Conservation (phyloP, 1,139 yeast species). For the Geotrichum restrictum region DNA sequence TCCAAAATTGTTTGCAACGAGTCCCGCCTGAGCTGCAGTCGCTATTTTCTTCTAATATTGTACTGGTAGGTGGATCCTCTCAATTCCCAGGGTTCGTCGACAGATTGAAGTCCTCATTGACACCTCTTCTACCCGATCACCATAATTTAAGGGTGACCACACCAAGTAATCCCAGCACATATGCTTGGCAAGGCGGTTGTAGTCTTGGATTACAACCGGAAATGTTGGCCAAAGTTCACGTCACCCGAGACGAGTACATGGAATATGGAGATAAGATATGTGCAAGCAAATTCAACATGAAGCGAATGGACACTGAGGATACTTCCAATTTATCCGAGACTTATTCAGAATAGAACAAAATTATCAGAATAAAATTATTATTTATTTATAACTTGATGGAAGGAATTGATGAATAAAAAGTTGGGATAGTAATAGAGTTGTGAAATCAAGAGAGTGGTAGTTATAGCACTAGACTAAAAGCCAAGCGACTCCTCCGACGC, state of each 20-base stretch:
- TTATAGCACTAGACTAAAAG: conserved; percentile 25
- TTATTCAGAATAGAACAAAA: background rate
- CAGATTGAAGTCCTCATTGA: conserved; percentile 47
- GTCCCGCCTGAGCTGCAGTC: conserved; percentile 77
- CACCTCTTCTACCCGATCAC: conserved; percentile 36
- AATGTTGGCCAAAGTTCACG: conserved; percentile 51
- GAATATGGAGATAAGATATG: conserved; percentile 67
- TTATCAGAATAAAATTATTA: background rate
- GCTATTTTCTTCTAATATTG: conserved; percentile 71
- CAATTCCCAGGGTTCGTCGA: conserved; percentile 62
- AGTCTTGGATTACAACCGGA: conserved; percentile 51
- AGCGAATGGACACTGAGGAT: conserved; percentile 13
- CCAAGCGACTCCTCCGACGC: conserved; percentile 47
- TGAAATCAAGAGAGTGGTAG: background rate
- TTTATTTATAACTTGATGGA: no score
- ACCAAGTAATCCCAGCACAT: conserved; percentile 44
- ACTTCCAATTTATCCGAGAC: background rate
- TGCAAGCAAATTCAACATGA: conserved; percentile 24
- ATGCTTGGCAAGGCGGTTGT: conserved; percentile 58
- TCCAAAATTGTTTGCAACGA: conserved; percentile 63
- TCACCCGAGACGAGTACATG: conserved; percentile 72
- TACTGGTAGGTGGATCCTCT: conserved; percentile 78
- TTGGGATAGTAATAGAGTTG: background rate
- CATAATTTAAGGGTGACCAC: conserved; percentile 47
- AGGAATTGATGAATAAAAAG: no score